Evolutionary conservation across 352 stramenopile genomes (phyloP).

Genomic region (Phytophthora aleatoria): DNA sequence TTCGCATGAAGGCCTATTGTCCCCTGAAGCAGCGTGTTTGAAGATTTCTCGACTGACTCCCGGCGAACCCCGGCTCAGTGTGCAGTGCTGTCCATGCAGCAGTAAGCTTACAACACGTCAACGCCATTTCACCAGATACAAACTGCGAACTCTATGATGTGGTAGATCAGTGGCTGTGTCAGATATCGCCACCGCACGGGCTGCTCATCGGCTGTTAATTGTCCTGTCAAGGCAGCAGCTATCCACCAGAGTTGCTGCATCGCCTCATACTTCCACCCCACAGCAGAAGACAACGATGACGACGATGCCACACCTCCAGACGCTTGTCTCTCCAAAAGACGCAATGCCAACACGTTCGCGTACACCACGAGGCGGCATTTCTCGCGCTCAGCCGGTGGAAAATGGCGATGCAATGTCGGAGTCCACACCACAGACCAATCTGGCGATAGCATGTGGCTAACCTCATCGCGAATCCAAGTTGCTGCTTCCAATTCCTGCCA

Average conservation of each 20-base stretch:
- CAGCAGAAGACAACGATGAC: not conserved
- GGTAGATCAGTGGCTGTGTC: conserved; percentile 41
- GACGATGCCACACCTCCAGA: not conserved
- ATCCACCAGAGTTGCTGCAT: conserved; percentile 21
- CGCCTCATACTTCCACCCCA: conserved; percentile 6
- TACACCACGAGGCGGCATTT: conserved; percentile 65
- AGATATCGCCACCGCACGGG: conserved; percentile 52
- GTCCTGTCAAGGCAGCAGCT: conserved; percentile 8
- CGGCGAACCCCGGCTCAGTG: conserved; percentile 21
- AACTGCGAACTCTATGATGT: conserved; percentile 65
- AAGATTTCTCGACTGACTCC: not conserved
- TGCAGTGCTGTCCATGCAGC: conserved; percentile 25
- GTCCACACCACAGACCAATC: conserved; percentile 68
- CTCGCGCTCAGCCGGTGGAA: conserved; percentile 53
- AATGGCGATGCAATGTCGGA: conserved; percentile 51
- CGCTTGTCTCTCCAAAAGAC: not conserved
- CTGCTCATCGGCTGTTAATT: not conserved
- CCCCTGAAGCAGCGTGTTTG: not conserved
- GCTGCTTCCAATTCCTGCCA: conserved; percentile 28
- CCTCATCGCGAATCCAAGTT: conserved; percentile 41
- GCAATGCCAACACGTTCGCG: conserved; percentile 49
- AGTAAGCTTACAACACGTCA: conserved; percentile 18
- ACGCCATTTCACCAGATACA: conserved; percentile 56
- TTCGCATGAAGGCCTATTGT: not conserved
- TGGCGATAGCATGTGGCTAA: conserved; percentile 54